Evolutionary conservation across 2,329 filamentous ascomycete species (phyloP), one percentile per base, ranked within the genome.

Genomic region (Colletotrichum shisoi): DNA sequence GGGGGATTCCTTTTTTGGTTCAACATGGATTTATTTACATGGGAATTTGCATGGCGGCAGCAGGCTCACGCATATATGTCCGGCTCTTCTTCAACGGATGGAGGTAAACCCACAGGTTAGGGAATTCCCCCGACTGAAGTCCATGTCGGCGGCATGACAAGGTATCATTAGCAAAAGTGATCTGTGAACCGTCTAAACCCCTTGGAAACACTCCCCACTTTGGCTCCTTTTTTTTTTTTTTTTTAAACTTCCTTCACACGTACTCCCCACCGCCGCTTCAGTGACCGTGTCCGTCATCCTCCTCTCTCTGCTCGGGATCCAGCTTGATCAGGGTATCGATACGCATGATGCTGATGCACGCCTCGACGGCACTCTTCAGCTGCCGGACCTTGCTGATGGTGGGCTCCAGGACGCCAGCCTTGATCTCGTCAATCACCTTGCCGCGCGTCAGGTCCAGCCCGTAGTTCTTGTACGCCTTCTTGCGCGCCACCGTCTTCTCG

Each of bases 381-480:
- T 98, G 95, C 80, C 94, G 91, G 72, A 99, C 87, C 86, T 99
- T 99, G 87, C 94, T 97, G 84, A 99, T 93, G 80, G 91, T 96
- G 39, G 95, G 95, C 84, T 99, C 95, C 76, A 99, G 80, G 69
- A 99, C 94, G 76, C 95, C 95, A 13, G 92, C 89, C 86, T 98
- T 98, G 75, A 99, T 84, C 82, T 93, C 89, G 79, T 99, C 95
- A 62, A 94, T 90, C 66, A 98, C 92, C 78, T 93, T 94, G 72
- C 95, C 95, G 78, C 91, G 93, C 64, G 84, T 84, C 74, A 99
- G 83, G 79, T 99, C 96, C 66, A 99, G 84, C 57, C 95, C 95
- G 79, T 99, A 99, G 85, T 99, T 99, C 83, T 94, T 95, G 85
- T 98, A 99, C 74, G 91, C 92, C 88, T 97, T 97, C 82, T 94